phyloP scores from a whole-genome alignment of 495 filamentous ascomycete species.

The Penicillium silybi region DNA sequence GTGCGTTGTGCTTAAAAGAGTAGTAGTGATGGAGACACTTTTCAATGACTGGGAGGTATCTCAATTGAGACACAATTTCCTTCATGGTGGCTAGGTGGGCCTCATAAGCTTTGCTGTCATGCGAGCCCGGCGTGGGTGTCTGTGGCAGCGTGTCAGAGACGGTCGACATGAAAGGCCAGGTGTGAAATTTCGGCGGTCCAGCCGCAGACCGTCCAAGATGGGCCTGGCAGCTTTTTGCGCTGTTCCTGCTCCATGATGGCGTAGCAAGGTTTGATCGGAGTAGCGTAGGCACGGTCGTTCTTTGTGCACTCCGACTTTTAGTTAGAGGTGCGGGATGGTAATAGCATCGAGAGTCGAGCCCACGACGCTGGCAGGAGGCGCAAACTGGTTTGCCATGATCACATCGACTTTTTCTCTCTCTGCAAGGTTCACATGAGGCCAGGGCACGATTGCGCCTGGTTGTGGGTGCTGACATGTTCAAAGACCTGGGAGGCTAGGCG shows the following conservation, averaged over 20 bases:
- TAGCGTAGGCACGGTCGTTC: not conserved
- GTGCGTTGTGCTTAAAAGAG: conserved; percentile 4
- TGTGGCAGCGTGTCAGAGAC: conserved; percentile 1
- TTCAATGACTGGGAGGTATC: conserved; percentile 14
- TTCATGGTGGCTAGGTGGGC: conserved; percentile 9
- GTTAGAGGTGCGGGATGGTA: conserved; percentile 21
- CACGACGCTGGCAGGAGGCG: conserved; percentile 13
- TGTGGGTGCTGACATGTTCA: conserved; percentile 11
- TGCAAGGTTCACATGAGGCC: conserved; percentile 20
- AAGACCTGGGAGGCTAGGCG: not conserved
- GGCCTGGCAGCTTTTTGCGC: too few relatives aligned
- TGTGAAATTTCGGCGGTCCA: conserved; percentile 14
- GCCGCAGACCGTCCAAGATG: too few relatives aligned
- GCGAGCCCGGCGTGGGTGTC: not conserved
- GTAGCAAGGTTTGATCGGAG: conserved; percentile 1
- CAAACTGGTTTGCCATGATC: conserved; percentile 19
- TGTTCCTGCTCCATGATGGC: too few relatives aligned
- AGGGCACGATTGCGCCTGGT: conserved; percentile 14
- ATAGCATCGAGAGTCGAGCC: conserved; percentile 12
- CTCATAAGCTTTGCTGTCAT: conserved; percentile 4
- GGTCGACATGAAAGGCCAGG: conserved; percentile 19
- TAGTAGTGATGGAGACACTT: conserved; percentile 14
- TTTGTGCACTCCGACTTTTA: conserved; percentile 5
- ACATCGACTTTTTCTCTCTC: conserved; percentile 14
- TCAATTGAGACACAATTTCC: conserved; percentile 12